These are phyloP conservation scores for Russula earlei DNA, from an alignment of 768 basidiomycete species.

Conservation along the genomic window DNA sequence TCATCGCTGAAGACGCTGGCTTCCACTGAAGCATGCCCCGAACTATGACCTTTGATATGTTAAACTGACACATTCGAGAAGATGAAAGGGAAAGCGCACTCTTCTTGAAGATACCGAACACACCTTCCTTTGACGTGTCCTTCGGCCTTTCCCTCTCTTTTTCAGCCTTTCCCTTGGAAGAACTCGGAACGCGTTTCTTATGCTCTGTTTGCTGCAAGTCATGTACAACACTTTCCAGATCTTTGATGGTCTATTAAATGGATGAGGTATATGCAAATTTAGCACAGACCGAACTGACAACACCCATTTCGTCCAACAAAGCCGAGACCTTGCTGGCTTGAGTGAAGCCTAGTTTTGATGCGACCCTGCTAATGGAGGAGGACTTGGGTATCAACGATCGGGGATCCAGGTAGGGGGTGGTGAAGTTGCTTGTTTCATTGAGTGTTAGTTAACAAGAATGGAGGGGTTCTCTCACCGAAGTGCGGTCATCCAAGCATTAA, in stretches of 20 bases:
- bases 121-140: slow-evolving; percentile 52
- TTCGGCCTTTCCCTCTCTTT: slow-evolving; percentile 40
- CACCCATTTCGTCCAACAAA: slow-evolving; percentile 58
- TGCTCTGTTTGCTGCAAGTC: slow-evolving; percentile 33
- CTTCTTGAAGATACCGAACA: slow-evolving; percentile 23
- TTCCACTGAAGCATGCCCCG: not conserved
- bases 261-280: not conserved
- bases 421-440: slow-evolving; percentile 45
- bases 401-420: slow-evolving; percentile 34
- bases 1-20: not conserved
- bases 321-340: slow-evolving; percentile 41
- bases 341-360: slow-evolving; percentile 31
- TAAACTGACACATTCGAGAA: not conserved
- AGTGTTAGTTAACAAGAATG: not conserved
- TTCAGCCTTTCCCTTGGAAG: slow-evolving; percentile 31
- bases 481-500: slow-evolving; percentile 62
- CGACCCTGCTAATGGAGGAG: slow-evolving; percentile 28
- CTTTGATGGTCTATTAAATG: slow-evolving; percentile 41
- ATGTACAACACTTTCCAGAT: slow-evolving; percentile 46
- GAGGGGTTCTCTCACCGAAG: slow-evolving; percentile 43
- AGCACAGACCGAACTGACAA: slow-evolving; percentile 33
- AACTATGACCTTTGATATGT: slow-evolving; percentile 4
- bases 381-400: slow-evolving; percentile 30
- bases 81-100: slow-evolving; percentile 4
- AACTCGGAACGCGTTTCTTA: slow-evolving; percentile 26